Evolutionary conservation across 23 red algal species (phyloP).

Genomic region (Pyropia yezoensis): DNA sequence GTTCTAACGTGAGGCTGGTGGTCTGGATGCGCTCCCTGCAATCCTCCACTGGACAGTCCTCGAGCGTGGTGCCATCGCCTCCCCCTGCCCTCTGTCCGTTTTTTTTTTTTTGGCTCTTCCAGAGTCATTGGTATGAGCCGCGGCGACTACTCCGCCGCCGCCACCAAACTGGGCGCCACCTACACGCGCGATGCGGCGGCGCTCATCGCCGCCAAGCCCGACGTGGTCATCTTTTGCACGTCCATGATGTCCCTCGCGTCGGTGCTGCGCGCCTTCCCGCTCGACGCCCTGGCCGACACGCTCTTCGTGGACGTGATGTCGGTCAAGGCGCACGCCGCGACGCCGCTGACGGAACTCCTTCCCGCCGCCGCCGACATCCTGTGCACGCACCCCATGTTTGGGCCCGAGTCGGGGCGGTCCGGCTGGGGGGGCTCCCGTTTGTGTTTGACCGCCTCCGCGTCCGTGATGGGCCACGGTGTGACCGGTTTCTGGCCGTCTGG

Average conservation of each 20-base stretch:
- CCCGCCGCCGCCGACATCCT: conserved; percentile 68
- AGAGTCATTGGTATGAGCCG: conserved; percentile 70
- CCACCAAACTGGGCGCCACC: conserved; percentile 50
- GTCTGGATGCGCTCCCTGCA: no score
- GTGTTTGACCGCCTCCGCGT: conserved; percentile 85
- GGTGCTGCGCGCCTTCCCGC: conserved; percentile 78
- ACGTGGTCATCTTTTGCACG: conserved; percentile 82
- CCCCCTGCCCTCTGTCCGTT: not conserved
- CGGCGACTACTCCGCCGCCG: conserved; percentile 53
- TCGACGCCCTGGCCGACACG: conserved; percentile 30
- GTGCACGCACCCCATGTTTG: conserved; percentile 99
- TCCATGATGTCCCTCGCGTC: conserved; percentile 75
- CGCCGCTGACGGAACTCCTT: conserved; percentile 46
- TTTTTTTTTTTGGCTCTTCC: not conserved
- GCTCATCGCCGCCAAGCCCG: conserved; percentile 44
- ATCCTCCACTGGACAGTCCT: no score
- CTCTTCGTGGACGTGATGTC: conserved; percentile 91
- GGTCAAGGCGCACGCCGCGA: conserved; percentile 83
- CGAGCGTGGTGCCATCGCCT: not conserved
- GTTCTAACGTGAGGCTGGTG: no score
- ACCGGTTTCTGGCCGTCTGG: conserved; percentile 78
- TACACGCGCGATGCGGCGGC: conserved; percentile 28
- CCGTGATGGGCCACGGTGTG: conserved; percentile 18
- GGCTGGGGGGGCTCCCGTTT: conserved; percentile 93
- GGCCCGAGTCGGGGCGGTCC: conserved; percentile 63